Conservation (phyloP, 2,329 filamentous ascomycete genomes). For the Calonectria leucothoes region DNA sequence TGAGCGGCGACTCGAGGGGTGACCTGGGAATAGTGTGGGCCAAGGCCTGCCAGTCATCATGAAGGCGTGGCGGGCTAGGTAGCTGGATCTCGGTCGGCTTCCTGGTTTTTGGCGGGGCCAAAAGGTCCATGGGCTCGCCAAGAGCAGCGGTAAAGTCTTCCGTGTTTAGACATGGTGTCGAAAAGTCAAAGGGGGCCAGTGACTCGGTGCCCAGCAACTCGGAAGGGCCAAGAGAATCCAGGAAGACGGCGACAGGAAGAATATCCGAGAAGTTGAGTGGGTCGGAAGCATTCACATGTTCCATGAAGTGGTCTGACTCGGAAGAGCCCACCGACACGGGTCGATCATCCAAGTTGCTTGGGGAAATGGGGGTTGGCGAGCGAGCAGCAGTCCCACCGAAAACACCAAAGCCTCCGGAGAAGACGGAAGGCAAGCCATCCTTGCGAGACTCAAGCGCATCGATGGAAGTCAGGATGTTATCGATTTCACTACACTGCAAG, state of each 20-base stretch:
- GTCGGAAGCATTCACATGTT: not conserved
- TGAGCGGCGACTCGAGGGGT: slow-evolving; percentile 13
- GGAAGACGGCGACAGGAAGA: slow-evolving; percentile 13
- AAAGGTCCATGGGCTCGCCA: not conserved
- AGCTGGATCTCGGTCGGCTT: not conserved
- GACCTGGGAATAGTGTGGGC: slow-evolving; percentile 12
- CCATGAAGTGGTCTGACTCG: slow-evolving; percentile 16
- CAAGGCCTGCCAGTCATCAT: slow-evolving; percentile 9
- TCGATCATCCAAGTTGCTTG: not conserved
- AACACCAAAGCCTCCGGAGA: slow-evolving; percentile 14
- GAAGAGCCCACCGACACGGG: slow-evolving; percentile 15
- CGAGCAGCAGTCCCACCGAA: not conserved
- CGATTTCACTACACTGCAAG: slow-evolving; percentile 15
- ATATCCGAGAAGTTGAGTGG: slow-evolving; percentile 10
- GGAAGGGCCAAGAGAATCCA: slow-evolving; percentile 11
- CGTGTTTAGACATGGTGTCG: not conserved
- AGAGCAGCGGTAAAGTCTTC: slow-evolving; percentile 5
- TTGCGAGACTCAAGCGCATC: slow-evolving; percentile 4
- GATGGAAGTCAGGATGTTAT: slow-evolving; percentile 17
- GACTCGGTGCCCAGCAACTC: slow-evolving; percentile 15
- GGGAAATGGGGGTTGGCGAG: not conserved
- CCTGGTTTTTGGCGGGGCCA: not conserved
- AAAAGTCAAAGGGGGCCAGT: slow-evolving; percentile 11
- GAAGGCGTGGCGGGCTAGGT: not conserved
- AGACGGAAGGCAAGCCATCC: not conserved